phyloP scores from a whole-genome alignment of 1,284 basidiomycete genomes.

The Trametes versicolor region DNA sequence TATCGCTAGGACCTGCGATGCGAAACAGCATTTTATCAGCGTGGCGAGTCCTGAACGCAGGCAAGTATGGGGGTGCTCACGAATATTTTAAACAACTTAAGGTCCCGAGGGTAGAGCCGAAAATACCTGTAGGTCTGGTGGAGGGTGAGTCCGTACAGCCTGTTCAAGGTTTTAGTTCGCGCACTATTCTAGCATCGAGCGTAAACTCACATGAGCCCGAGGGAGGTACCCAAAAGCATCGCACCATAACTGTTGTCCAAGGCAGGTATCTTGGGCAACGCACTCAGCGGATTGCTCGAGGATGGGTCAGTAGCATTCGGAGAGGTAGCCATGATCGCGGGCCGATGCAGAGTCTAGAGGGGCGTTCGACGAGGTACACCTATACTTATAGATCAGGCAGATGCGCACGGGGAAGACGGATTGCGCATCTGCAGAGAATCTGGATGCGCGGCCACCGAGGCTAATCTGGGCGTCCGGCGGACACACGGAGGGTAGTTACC shows the following conservation, averaged over 20 bases:
- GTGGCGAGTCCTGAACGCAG: neutral
- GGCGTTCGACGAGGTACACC: neutral
- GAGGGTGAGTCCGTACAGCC: constrained; percentile 20
- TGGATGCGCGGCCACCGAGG: neutral
- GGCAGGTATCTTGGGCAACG: neutral
- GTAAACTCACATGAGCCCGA: constrained; percentile 13
- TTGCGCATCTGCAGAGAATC: neutral
- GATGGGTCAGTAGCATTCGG: constrained; percentile 8
- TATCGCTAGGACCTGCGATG: constrained; percentile 1
- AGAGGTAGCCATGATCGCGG: constrained; percentile 2
- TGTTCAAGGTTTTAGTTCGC: neutral
- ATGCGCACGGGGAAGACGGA: neutral
- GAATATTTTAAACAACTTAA: constrained; percentile 3
- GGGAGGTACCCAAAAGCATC: constrained; percentile 18
- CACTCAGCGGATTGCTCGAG: constrained; percentile 2
- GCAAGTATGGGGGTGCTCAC: neutral
- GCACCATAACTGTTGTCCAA: constrained; percentile 19
- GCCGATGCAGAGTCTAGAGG: neutral
- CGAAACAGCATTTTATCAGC: neutral
- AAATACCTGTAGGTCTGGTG: constrained; percentile 23
- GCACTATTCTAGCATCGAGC: neutral
- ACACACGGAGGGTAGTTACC: neutral
- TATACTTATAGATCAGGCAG: constrained; percentile 5
- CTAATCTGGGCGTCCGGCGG: constrained; percentile 1
- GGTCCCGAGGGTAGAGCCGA: constrained; percentile 18